Evolutionary conservation across 768 basidiomycete genomes (phyloP).

Genomic region (Lepiota venenata): DNA sequence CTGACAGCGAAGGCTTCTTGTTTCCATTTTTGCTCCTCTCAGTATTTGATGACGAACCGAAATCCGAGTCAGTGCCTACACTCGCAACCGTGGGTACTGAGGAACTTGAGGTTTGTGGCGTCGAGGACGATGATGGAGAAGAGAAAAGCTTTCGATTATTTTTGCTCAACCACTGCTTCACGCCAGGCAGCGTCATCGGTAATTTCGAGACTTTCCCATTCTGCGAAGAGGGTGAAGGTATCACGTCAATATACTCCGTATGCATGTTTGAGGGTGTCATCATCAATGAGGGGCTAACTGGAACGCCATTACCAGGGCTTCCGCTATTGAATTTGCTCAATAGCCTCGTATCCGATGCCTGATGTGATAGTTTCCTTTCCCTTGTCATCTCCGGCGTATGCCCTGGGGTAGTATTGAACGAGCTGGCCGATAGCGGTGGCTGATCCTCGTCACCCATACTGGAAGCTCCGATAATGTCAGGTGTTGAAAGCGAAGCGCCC

Average conservation of each 20-base stretch:
- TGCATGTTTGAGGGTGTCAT: slow-evolving; percentile 42
- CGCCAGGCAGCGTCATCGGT: slow-evolving; percentile 74
- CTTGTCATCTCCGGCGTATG: slow-evolving; percentile 48
- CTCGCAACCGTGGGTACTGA: not conserved
- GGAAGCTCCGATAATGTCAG: slow-evolving; percentile 34
- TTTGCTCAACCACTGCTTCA: slow-evolving; percentile 75
- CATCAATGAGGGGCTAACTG: slow-evolving; percentile 1
- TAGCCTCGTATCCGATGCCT: slow-evolving; percentile 67
- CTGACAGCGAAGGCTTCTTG: slow-evolving; percentile 68
- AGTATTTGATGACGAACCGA: not conserved
- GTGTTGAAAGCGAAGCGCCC: slow-evolving; percentile 39
- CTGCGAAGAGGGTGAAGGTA: slow-evolving; percentile 33
- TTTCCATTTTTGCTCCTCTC: slow-evolving; percentile 26
- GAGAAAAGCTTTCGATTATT: slow-evolving; percentile 58
- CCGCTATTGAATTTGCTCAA: slow-evolving; percentile 45
- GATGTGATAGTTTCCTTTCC: slow-evolving; percentile 65
- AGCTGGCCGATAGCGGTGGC: slow-evolving; percentile 36
- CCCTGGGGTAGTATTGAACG: slow-evolving; percentile 47
- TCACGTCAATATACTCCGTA: slow-evolving; percentile 44
- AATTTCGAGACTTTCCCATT: slow-evolving; percentile 42
- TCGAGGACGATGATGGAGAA: slow-evolving; percentile 29
- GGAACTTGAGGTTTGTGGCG: slow-evolving; percentile 15
- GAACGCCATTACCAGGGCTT: not conserved
- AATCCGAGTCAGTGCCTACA: not conserved
- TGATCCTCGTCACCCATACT: slow-evolving; percentile 48